Percentiles rank a stretch among this genome's conserved stretches.
phyloP scores from a whole-genome alignment of 169 alveolate species.

The Eimeria maxima region DNA sequence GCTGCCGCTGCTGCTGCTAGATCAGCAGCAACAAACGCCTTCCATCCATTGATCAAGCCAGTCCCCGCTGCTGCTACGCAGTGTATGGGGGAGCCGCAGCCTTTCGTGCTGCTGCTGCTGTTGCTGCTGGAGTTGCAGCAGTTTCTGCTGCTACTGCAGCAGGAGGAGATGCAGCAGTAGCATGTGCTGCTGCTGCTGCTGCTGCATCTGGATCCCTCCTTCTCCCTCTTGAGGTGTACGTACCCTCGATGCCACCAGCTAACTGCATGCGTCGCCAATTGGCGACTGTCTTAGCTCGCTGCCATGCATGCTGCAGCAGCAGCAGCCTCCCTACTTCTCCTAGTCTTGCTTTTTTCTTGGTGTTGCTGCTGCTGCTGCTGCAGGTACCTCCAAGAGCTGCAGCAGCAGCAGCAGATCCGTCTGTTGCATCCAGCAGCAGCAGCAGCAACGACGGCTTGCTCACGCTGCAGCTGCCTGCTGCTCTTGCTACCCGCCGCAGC shows the following conservation, averaged over 20 bases:
- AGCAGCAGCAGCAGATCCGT: conserved; percentile 2
- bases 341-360: not conserved
- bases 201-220: too few relatives aligned
- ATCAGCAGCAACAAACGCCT: too few relatives aligned
- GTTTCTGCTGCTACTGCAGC: not conserved
- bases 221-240: not conserved
- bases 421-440: conserved; percentile 34
- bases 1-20: too few relatives aligned
- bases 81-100: not conserved
- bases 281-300: conserved; percentile 52
- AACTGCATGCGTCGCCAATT: conserved; percentile 20
- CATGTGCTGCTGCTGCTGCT: too few relatives aligned
- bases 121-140: not conserved
- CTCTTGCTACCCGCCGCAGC: conserved; percentile 72
- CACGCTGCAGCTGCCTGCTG: conserved; percentile 68
- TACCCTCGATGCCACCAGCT: not conserved
- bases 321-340: conserved; percentile 76
- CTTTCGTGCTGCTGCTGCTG: not conserved
- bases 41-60: not conserved
- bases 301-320: conserved; percentile 78
- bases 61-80: not conserved
- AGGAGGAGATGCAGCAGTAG: too few relatives aligned
- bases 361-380: not conserved
- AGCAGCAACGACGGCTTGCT: conserved; percentile 48
- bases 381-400: not conserved